Conservation (phyloP, 2,329 filamentous ascomycete species). For the Trichophyton benhamiae region DNA sequence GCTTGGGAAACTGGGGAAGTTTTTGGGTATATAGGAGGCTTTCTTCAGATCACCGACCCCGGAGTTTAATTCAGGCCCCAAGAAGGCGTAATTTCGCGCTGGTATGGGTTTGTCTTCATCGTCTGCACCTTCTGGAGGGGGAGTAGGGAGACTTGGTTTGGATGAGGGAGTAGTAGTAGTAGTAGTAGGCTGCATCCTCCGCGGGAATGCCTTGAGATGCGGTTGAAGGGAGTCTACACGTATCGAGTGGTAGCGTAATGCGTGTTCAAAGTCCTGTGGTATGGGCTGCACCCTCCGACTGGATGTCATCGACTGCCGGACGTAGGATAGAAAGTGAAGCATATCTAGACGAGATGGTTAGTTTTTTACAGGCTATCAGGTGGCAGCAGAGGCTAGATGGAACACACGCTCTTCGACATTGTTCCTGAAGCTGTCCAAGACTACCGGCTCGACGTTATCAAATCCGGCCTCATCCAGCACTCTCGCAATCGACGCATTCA, state of each 20-base stretch:
- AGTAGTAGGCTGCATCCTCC: constrained; percentile 11
- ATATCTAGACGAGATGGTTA: constrained; percentile 37
- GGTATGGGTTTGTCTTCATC: constrained; percentile 10
- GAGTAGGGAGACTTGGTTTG: constrained; percentile 21
- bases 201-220: constrained; percentile 22
- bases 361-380: neutral
- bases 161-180: constrained; percentile 9
- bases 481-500: constrained; percentile 44
- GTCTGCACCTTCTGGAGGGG: constrained; percentile 22
- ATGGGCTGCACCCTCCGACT: constrained; percentile 44
- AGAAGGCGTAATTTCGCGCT: constrained; percentile 30
- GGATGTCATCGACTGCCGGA: constrained; percentile 46
- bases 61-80: constrained; percentile 41
- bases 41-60: constrained; percentile 36
- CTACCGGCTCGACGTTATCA: constrained; percentile 42
- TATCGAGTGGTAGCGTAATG: constrained; percentile 23
- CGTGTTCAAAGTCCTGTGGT: constrained; percentile 46
- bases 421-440: constrained; percentile 44
- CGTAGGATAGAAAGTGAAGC: constrained; percentile 40
- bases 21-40: constrained; percentile 44
- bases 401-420: constrained; percentile 48
- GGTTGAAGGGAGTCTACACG: constrained; percentile 24
- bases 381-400: neutral
- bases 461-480: constrained; percentile 43
- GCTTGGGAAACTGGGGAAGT: constrained; percentile 51